phyloP scores from a whole-genome alignment of 2,329 filamentous ascomycete species.

The Cladosporium austrohemisphaericum region DNA sequence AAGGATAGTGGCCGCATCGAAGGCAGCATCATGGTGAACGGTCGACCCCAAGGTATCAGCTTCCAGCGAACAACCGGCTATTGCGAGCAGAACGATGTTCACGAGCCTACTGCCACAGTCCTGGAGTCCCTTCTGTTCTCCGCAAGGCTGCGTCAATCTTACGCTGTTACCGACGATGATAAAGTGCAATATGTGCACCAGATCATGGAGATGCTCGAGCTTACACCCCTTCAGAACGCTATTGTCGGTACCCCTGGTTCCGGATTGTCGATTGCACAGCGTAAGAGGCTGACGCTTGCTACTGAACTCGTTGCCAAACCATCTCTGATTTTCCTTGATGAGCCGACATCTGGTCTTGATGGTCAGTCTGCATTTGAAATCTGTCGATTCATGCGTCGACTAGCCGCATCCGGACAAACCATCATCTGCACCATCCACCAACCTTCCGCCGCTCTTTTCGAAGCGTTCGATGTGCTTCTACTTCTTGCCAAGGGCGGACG shows the following conservation, averaged over 20 bases:
- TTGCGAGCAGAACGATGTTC: conserved; percentile 63
- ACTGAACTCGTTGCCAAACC: conserved; percentile 57
- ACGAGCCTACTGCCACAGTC: conserved; percentile 63
- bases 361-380: conserved; percentile 58
- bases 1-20: conserved; percentile 44
- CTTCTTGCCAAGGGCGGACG: conserved; percentile 61
- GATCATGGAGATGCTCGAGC: conserved; percentile 7
- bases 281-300: conserved; percentile 55
- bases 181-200: conserved; percentile 59
- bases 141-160: conserved; percentile 59
- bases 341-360: conserved; percentile 63
- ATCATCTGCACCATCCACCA: conserved; percentile 69
- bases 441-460: conserved; percentile 63
- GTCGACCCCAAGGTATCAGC: conserved; percentile 36
- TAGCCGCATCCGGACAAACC: conserved; percentile 63
- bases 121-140: conserved; percentile 64
- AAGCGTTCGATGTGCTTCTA: conserved; percentile 63
- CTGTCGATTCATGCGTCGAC: conserved; percentile 58
- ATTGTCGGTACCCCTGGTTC: conserved; percentile 4
- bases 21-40: conserved; percentile 44
- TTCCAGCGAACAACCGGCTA: conserved; percentile 55
- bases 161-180: conserved; percentile 54
- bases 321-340: conserved; percentile 62
- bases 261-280: conserved; percentile 48
- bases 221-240: conserved; percentile 3